Evolutionary conservation across 257 asterid genomes (phyloP), one percentile per base, ranked within the genome.

Genomic region (Solanum lycopersicoides): DNA sequence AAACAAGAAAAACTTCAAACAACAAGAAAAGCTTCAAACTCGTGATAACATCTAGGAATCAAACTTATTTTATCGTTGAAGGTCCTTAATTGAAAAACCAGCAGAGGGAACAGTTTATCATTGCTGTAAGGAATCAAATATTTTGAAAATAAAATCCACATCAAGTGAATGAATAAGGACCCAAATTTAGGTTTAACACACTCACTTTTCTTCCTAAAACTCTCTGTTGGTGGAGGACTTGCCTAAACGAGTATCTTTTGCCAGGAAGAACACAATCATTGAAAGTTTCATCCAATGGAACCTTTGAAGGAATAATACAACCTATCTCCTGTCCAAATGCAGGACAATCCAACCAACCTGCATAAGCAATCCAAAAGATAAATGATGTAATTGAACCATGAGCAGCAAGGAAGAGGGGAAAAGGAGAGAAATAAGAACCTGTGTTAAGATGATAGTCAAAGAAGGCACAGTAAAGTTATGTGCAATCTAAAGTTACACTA

Each of bases 281-380:
- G 91, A 93, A 97, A 56, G 95, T 65, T 91, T 97, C 99, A 68
- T 94, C 98, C 88, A 97, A 87, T 41, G 99, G 99, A 84, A 96
- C 99, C 89, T 97, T 97, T 86, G 99, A 97, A 88, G 99, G 99
- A 90, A 97, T 91, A 89, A 97, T 90, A 87, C 90, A 87, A 47
- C 93, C 90, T 87, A 94, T 91, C 89, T 97, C 99, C 87, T 93
- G 94, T 83, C 99, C 99, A 89, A 41, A 82, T 42, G 95, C 90
- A 56, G 99, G 98, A 89, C 99, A 97, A 42, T 97, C 98, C 92
- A 97, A 89, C 99, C 99, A 97, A 87, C 99, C 99, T 97, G 92
- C 90, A 90, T 39, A 63, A 86, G 82, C 83, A 69, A 87, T 86
- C 63, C 73, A 44, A 25, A 44, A 44, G 39, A 44, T 25, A 25